Evolutionary conservation across 2,329 filamentous ascomycete genomes (phyloP).

Genomic region (Cytospora paraplurivora): DNA sequence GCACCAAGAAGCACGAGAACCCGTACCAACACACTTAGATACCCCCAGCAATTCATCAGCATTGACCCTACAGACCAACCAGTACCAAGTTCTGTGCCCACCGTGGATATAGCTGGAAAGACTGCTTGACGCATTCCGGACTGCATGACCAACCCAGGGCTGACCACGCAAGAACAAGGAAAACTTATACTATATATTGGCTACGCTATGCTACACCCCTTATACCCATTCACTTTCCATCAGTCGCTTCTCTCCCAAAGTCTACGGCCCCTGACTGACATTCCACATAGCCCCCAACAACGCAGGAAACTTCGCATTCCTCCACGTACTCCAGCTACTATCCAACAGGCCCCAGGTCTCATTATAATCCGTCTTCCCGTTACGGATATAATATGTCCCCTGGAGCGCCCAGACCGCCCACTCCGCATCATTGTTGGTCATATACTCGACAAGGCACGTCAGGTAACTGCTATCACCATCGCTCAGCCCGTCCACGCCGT

Average conservation of each 20-base stretch:
- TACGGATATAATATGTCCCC: constrained; percentile 61
- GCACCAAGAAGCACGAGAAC: neutral
- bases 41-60: neutral
- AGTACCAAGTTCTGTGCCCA: neutral
- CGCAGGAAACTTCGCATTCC: constrained; percentile 40
- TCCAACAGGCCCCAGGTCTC: constrained; percentile 56
- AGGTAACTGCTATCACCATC: constrained; percentile 52
- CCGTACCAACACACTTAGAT: neutral
- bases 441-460: constrained; percentile 53
- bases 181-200: neutral
- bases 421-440: constrained; percentile 58
- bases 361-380: constrained; percentile 51
- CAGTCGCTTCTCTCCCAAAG: constrained; percentile 15
- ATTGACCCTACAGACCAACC: neutral
- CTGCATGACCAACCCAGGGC: neutral
- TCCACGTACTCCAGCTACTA: constrained; percentile 41
- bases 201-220: neutral
- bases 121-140: neutral
- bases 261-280: constrained; percentile 44
- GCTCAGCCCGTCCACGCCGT: constrained; percentile 42
- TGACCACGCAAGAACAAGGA: neutral
- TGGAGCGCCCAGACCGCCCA: constrained; percentile 62
- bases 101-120: neutral
- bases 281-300: constrained; percentile 44
- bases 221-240: neutral